These are phyloP conservation scores for Erodium moschatum DNA, from an alignment of 441 rosid species.

Conservation along the genomic window DNA sequence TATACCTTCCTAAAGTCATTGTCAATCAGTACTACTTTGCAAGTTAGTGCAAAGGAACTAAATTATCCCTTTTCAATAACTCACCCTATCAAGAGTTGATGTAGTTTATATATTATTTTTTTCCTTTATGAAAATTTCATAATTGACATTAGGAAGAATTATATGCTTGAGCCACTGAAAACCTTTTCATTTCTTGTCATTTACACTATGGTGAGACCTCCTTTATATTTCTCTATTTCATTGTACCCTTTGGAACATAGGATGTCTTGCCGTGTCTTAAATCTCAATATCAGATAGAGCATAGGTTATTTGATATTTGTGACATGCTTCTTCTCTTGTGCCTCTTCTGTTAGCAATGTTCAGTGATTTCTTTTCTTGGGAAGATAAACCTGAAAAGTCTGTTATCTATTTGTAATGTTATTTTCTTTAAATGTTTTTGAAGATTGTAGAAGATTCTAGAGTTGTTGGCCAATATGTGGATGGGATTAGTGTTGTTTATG, in stretches of 20 bases:
- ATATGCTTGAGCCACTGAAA: not conserved
- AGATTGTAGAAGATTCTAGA: constrained; percentile 89
- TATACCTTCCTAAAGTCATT: not conserved
- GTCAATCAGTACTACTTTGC: constrained; percentile 15
- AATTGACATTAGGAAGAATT: not conserved
- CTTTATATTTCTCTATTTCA: not conserved
- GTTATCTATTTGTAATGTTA: not conserved
- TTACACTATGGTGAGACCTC: not conserved
- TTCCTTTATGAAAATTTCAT: not conserved
- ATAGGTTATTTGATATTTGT: not conserved
- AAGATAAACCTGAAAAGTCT: not conserved
- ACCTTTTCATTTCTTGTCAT: not conserved
- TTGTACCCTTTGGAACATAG: not conserved
- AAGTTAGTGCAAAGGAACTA: not conserved
- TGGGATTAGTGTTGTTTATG: constrained; percentile 75
- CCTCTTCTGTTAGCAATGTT: not conserved
- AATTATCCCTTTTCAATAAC: constrained; percentile 11
- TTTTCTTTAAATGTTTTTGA: constrained; percentile 61
- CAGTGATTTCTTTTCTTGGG: not conserved
- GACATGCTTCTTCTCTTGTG: not conserved
- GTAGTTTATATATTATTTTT: not conserved
- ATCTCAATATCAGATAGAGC: not conserved
- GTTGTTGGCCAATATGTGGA: constrained; percentile 95
- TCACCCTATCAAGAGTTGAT: not conserved
- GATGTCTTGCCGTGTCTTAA: not conserved